phyloP scores from a whole-genome alignment of 164 flowering plant species.

The Akebia trifoliata region DNA sequence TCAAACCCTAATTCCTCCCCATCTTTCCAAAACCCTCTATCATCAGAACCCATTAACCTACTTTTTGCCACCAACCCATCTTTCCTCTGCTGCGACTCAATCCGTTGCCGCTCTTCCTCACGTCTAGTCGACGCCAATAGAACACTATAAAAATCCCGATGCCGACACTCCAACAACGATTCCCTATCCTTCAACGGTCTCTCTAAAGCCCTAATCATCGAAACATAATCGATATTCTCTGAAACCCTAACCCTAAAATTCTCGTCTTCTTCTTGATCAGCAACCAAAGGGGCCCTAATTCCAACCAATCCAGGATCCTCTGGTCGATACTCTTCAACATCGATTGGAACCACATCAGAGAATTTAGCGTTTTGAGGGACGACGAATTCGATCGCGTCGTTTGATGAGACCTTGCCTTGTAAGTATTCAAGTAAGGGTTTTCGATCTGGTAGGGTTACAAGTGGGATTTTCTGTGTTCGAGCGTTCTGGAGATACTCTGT shows the following conservation, averaged over 20 bases:
- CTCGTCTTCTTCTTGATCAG: constrained; percentile 5
- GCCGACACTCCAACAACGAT: constrained; percentile 57
- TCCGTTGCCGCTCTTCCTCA: constrained; percentile 77
- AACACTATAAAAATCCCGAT: constrained; percentile 66
- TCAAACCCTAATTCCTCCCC: constrained; percentile 60
- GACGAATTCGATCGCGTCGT: constrained; percentile 64
- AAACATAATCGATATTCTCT: constrained; percentile 25
- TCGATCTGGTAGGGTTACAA: constrained; percentile 85
- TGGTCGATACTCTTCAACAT: constrained; percentile 33
- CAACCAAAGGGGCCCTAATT: background rate
- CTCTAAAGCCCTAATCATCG: constrained; percentile 54
- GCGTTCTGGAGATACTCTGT: constrained; percentile 72
- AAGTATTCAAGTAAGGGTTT: constrained; percentile 84
- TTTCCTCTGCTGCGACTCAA: constrained; percentile 83
- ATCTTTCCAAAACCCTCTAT: constrained; percentile 37
- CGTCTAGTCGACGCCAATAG: constrained; percentile 50
- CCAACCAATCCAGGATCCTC: constrained; percentile 21
- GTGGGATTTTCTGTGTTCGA: constrained; percentile 44
- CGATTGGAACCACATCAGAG: constrained; percentile 8
- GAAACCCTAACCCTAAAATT: constrained; percentile 9
- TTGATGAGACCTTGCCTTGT: constrained; percentile 55
- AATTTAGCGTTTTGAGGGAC: constrained; percentile 26
- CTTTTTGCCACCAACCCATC: constrained; percentile 86
- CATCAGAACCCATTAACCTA: constrained; percentile 60
- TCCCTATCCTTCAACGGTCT: constrained; percentile 77